phyloP scores from a whole-genome alignment of 306 rosid species.

The Rubus idaeus region DNA sequence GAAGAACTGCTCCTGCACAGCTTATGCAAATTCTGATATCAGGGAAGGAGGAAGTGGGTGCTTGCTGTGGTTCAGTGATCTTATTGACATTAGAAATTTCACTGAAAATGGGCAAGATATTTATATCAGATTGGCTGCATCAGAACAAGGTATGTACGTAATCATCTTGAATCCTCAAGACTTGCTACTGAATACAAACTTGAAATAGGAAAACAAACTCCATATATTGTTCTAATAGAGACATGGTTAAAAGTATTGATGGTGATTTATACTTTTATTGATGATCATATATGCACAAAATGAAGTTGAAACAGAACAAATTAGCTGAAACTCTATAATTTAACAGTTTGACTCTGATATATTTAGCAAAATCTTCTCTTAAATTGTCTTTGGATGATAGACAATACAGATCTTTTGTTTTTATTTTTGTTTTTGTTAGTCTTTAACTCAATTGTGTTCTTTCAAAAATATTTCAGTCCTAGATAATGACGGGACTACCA shows the following conservation, averaged over 20 bases:
- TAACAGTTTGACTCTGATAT: neutral
- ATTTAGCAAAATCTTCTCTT: too few species aligned
- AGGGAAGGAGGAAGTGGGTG: constrained; percentile 39
- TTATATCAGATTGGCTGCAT: constrained; percentile 35
- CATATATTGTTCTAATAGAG: too few species aligned
- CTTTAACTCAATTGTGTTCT: too few species aligned
- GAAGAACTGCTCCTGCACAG: constrained; percentile 3
- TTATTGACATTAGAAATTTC: constrained; percentile 25
- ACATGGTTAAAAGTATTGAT: neutral
- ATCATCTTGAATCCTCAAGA: neutral
- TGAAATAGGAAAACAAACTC: neutral
- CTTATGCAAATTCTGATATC: constrained; percentile 1
- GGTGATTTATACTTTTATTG: neutral
- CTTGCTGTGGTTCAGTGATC: constrained; percentile 39
- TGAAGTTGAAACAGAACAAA: neutral
- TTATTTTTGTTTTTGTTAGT: too few species aligned
- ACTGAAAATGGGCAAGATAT: constrained; percentile 37
- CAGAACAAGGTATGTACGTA: constrained; percentile 31
- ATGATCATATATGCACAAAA: neutral
- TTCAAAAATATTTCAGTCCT: neutral
- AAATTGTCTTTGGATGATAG: neutral
- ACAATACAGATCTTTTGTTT: neutral
- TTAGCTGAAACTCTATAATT: too few species aligned
- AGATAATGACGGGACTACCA: neutral
- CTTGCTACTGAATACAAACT: neutral